phyloP scores from a whole-genome alignment of 2,329 filamentous ascomycete species.

The Aspergillus fijiensis region DNA sequence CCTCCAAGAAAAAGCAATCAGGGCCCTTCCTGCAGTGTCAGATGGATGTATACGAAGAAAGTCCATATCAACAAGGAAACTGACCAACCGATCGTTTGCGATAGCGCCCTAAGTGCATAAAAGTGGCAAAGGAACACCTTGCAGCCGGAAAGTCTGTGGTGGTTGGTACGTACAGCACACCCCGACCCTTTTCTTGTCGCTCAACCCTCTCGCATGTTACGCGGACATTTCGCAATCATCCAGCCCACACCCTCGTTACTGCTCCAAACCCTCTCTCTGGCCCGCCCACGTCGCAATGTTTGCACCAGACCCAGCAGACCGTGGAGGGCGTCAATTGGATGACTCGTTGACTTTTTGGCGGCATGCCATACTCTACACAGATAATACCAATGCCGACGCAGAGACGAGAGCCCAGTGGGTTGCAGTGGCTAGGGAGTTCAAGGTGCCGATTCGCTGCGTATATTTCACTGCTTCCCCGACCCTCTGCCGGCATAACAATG shows the following conservation, averaged over 20 bases:
- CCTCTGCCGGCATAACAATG: conserved; percentile 82
- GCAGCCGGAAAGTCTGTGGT: conserved; percentile 67
- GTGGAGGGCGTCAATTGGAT: background rate
- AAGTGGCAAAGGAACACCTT: conserved; percentile 67
- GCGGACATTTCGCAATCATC: conserved; percentile 12
- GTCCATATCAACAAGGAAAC: background rate
- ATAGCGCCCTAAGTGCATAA: conserved; percentile 65
- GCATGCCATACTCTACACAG: conserved; percentile 46
- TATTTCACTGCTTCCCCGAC: conserved; percentile 73
- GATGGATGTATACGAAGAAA: background rate
- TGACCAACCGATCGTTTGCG: conserved; percentile 9
- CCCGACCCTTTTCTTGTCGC: background rate
- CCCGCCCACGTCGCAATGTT: background rate
- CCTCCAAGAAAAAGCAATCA: background rate
- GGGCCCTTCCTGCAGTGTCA: background rate
- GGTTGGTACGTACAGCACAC: conserved; percentile 61
- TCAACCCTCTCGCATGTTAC: conserved; percentile 21
- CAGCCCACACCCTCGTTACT: conserved; percentile 5
- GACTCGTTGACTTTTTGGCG: background rate
- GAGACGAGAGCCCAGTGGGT: conserved; percentile 79
- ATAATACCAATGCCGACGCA: conserved; percentile 90
- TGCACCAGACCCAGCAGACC: background rate
- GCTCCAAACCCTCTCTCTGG: background rate
- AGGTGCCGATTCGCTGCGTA: conserved; percentile 78
- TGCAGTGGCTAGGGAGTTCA: conserved; percentile 66